These are phyloP conservation scores for Groenewaldozyma tartarivorans DNA, from an alignment of 805 yeast genomes.

Conservation along the genomic window DNA sequence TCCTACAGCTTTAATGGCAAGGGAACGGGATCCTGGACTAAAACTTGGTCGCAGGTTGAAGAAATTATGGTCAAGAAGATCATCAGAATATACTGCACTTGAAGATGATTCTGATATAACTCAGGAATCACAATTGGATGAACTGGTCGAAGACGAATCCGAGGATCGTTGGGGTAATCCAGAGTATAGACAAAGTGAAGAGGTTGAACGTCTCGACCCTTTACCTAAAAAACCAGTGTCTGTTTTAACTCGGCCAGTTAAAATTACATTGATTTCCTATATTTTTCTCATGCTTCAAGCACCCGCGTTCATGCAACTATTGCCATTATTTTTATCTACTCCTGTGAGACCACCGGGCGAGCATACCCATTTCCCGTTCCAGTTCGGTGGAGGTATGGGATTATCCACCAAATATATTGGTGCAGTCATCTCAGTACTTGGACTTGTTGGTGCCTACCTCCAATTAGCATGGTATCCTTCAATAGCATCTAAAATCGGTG, in stretches of 20 bases:
- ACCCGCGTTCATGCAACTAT: constrained; percentile 42
- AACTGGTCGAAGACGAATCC: constrained; percentile 6
- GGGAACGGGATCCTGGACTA: constrained; percentile 13
- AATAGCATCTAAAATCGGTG: constrained; percentile 38
- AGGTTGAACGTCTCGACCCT: not conserved
- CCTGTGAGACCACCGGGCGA: constrained; percentile 18
- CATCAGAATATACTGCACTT: not conserved
- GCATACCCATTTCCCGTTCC: constrained; percentile 33
- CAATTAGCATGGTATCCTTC: constrained; percentile 42
- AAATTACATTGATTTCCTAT: constrained; percentile 15
- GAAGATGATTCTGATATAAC: not conserved
- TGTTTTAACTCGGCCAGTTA: constrained; percentile 17
- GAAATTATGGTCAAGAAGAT: not conserved
- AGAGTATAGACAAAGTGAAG: not conserved
- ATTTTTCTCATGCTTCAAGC: constrained; percentile 35
- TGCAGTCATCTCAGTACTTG: constrained; percentile 39
- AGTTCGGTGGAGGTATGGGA: constrained; percentile 44
- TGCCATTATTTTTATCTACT: constrained; percentile 45
- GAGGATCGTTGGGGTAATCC: not conserved
- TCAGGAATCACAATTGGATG: constrained; percentile 3
- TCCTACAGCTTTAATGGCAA: constrained; percentile 11
- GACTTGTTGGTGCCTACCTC: constrained; percentile 42
- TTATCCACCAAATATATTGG: constrained; percentile 42
- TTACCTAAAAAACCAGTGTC: constrained; percentile 8
- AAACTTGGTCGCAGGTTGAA: constrained; percentile 15